Evolutionary conservation across 805 yeast species (phyloP).

Genomic region (Candida andamanensis): DNA sequence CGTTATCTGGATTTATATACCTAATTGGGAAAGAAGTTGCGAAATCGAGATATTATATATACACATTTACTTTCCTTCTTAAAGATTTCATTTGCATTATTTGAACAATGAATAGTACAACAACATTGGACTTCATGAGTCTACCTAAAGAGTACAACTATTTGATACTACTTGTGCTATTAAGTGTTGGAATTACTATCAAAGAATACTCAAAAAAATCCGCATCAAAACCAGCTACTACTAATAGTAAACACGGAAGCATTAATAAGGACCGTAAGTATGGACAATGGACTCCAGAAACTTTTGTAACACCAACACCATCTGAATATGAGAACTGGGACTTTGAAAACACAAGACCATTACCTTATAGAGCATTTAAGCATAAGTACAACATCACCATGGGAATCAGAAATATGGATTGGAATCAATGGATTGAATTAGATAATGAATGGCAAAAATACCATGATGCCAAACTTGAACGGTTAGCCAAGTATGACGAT

Average conservation of each 20-base stretch:
- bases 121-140: neutral
- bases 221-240: neutral
- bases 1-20: neutral
- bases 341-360: slow-evolving; percentile 43
- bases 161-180: neutral
- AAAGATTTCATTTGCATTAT: neutral
- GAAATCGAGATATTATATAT: neutral
- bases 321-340: slow-evolving; percentile 46
- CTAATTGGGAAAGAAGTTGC: neutral
- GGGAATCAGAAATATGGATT: slow-evolving; percentile 64
- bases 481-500: slow-evolving; percentile 43
- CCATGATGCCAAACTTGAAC: slow-evolving; percentile 47
- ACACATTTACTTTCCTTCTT: neutral
- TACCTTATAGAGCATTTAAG: slow-evolving; percentile 64
- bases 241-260: no score
- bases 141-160: neutral
- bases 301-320: slow-evolving; percentile 46
- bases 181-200: slow-evolving; percentile 1
- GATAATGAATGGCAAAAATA: slow-evolving; percentile 60
- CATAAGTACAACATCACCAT: slow-evolving; percentile 60
- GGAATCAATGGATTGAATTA: slow-evolving; percentile 60
- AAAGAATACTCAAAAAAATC: slow-evolving; percentile 2
- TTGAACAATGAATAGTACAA: neutral
- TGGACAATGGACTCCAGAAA: slow-evolving; percentile 54
- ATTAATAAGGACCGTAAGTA: slow-evolving; percentile 30